Conservation (phyloP, 306 rosid genomes). For the Rosa chinensis region DNA sequence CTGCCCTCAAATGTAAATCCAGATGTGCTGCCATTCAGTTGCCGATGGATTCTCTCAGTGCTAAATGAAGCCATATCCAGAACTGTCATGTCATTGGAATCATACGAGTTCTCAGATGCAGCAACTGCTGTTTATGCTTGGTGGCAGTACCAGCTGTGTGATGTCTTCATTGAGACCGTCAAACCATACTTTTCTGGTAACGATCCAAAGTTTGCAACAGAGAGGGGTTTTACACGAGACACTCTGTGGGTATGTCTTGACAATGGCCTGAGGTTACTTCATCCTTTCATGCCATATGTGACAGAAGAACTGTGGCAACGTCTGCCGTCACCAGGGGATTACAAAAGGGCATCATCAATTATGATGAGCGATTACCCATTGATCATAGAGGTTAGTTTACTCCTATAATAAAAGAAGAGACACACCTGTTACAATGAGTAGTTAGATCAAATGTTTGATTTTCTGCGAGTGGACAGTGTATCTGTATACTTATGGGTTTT, state of each 20-base stretch:
- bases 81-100: slow-evolving; percentile 55
- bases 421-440: too few species aligned
- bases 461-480: too few species aligned
- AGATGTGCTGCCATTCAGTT: slow-evolving; percentile 70
- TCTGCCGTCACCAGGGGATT: slow-evolving; percentile 67
- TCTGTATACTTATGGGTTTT: too few species aligned
- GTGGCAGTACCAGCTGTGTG: slow-evolving; percentile 95
- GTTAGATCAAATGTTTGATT: too few species aligned
- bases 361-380: slow-evolving; percentile 77
- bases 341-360: slow-evolving; percentile 60
- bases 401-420: too few species aligned
- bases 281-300: slow-evolving; percentile 92
- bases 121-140: slow-evolving; percentile 70
- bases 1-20: slow-evolving; percentile 54
- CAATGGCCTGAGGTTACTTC: slow-evolving; percentile 82
- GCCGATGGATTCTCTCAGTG: slow-evolving; percentile 86
- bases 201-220: slow-evolving; percentile 49
- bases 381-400: slow-evolving; percentile 58
- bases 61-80: slow-evolving; percentile 67
- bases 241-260: slow-evolving; percentile 92
- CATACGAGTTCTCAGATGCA: slow-evolving; percentile 73
- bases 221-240: slow-evolving; percentile 63
- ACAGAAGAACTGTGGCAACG: slow-evolving; percentile 98
- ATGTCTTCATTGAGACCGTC: slow-evolving; percentile 84
- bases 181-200: slow-evolving; percentile 79